phyloP scores from a whole-genome alignment of 371 early-diverging fungal species.

The Actinomortierella wolfii region DNA sequence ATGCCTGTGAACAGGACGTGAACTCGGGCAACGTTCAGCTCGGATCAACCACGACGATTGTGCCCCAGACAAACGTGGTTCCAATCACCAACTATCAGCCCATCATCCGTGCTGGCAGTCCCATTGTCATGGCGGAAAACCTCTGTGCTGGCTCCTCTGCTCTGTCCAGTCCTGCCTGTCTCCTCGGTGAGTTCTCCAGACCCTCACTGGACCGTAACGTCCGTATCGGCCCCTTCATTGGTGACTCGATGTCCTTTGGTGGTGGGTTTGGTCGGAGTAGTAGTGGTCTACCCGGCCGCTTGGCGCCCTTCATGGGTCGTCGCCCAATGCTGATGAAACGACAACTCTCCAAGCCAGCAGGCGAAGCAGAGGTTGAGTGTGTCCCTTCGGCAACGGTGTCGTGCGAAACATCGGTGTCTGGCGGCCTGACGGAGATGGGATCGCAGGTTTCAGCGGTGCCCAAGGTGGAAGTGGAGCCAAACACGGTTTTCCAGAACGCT shows the following conservation, averaged over 20 bases:
- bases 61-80: conserved; percentile 1
- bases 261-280: no score
- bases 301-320: no score
- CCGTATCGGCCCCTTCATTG: no score
- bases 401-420: conserved; percentile 11
- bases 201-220: no score
- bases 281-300: no score
- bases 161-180: no score
- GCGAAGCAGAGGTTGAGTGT: conserved; percentile 14
- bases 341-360: no score
- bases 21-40: neutral
- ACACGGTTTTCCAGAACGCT: conserved; percentile 27
- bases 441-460: conserved; percentile 18
- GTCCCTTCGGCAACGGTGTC: conserved; percentile 16
- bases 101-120: neutral
- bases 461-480: conserved; percentile 14
- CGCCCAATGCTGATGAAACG: no score
- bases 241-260: no score
- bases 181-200: no score
- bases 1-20: neutral
- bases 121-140: no score
- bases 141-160: no score
- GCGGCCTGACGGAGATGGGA: conserved; percentile 24
- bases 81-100: conserved; percentile 2
- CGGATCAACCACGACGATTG: conserved; percentile 6